Evolutionary conservation across 345 rosid species (phyloP).

Genomic region (Ceriops decandra): DNA sequence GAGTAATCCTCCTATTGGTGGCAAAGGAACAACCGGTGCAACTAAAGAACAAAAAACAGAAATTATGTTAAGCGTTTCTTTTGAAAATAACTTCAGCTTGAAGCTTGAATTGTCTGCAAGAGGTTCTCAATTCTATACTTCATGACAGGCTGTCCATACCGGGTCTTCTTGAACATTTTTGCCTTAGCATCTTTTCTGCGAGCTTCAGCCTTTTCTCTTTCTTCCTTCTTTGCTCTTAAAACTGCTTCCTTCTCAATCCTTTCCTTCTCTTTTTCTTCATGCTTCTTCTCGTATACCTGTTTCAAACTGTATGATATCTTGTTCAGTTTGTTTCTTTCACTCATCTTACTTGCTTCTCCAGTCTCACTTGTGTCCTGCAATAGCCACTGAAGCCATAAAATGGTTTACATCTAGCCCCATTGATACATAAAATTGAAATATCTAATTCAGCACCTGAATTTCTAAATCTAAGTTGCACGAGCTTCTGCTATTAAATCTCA

Average conservation of each 20-base stretch:
- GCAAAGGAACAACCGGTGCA: conserved; percentile 1
- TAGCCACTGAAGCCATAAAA: neutral
- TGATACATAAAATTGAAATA: no score
- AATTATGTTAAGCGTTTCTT: neutral
- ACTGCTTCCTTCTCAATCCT: conserved; percentile 61
- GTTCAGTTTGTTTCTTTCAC: conserved; percentile 27
- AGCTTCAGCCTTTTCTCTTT: conserved; percentile 59
- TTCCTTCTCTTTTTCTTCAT: conserved; percentile 59
- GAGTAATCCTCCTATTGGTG: neutral
- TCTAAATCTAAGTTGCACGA: no score
- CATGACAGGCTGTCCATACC: conserved; percentile 83
- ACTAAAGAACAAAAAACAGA: neutral
- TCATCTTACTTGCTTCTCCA: conserved; percentile 25
- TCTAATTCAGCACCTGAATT: no score
- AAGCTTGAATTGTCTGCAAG: conserved; percentile 61
- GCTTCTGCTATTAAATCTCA: no score
- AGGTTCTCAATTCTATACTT: conserved; percentile 84
- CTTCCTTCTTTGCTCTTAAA: conserved; percentile 62
- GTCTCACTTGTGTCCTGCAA: conserved; percentile 30
- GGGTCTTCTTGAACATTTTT: conserved; percentile 73
- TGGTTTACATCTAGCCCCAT: neutral
- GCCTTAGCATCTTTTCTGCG: conserved; percentile 56
- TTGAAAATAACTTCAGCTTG: conserved; percentile 20
- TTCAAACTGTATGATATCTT: conserved; percentile 35
- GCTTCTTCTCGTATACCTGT: conserved; percentile 60